Conservation (phyloP, 768 basidiomycete species). For the Bullera alba region DNA sequence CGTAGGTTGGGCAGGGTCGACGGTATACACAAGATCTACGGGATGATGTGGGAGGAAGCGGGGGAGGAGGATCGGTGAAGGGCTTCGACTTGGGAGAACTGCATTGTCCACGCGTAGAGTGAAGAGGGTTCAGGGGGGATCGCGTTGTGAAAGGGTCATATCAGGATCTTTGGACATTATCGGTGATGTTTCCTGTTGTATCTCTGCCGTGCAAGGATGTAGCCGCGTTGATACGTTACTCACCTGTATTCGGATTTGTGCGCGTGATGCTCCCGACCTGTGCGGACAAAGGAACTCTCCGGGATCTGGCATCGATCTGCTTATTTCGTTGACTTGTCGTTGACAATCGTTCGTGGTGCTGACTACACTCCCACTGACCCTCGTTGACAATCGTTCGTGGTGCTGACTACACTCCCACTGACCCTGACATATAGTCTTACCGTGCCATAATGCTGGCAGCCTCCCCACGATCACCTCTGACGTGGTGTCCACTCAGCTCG, state of each 20-base stretch:
- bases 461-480: not conserved
- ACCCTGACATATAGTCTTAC: not conserved
- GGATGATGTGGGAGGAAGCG: conserved; percentile 6
- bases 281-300: no score
- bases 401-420: not conserved
- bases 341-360: not conserved
- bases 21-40: conserved; percentile 26
- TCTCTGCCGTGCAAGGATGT: not conserved
- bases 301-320: no score
- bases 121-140: not conserved
- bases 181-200: not conserved
- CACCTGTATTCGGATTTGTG: no score
- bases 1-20: conserved; percentile 17
- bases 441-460: not conserved
- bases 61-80: not conserved
- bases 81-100: not conserved
- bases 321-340: no score
- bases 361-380: not conserved
- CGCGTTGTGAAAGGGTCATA: not conserved
- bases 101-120: no score
- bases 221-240: no score
- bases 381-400: not conserved
- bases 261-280: no score
- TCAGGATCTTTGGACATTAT: not conserved
- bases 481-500: not conserved